Evolutionary conservation across 2,329 filamentous ascomycete species (phyloP).

Genomic region (Alternaria brassicae): DNA sequence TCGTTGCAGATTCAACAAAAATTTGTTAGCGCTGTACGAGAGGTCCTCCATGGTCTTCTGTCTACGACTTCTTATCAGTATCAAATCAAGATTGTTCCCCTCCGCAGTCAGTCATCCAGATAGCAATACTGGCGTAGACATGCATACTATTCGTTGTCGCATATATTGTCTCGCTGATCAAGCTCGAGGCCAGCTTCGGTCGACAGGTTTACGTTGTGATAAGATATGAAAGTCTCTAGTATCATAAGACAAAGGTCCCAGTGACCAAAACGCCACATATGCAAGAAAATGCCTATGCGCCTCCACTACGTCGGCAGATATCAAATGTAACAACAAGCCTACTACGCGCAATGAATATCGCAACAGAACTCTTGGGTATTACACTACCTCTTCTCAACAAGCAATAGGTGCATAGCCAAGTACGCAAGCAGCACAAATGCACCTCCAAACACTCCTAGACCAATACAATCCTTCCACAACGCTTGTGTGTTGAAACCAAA

Average conservation of each 20-base stretch:
- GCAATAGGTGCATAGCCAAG: conserved; percentile 86
- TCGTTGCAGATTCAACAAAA: not conserved
- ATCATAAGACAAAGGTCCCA: not conserved
- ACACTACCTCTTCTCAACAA: conserved; percentile 85
- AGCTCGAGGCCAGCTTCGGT: not conserved
- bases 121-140: not conserved
- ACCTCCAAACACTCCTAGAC: conserved; percentile 80
- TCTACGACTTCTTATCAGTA: not conserved
- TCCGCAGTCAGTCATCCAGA: not conserved
- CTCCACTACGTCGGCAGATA: not conserved
- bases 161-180: not conserved
- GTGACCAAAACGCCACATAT: conserved; percentile 1
- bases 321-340: not conserved
- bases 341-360: not conserved
- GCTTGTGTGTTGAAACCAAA: conserved; percentile 93
- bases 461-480: conserved; percentile 83
- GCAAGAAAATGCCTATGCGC: not conserved
- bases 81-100: not conserved
- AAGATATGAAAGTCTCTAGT: not conserved
- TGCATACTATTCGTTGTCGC: not conserved
- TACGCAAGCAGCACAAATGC: conserved; percentile 90
- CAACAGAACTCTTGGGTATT: conserved; percentile 24
- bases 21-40: conserved; percentile 4
- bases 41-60: conserved; percentile 11
- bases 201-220: not conserved